Conservation (phyloP, 169 alveolate genomes). For the Plasmodium falciparum region DNA sequence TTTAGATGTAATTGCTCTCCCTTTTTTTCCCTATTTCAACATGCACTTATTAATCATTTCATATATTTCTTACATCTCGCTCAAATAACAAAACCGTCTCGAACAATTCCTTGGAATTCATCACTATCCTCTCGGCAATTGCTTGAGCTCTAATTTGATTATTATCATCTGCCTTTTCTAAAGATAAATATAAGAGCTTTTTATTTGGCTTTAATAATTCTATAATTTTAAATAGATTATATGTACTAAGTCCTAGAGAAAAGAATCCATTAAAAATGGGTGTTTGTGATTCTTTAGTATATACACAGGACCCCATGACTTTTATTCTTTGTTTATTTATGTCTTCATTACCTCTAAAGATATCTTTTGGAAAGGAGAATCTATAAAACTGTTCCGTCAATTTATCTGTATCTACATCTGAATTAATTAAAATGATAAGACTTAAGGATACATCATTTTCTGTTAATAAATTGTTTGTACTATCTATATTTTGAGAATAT, state of each 20-base stretch:
- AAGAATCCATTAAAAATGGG: constrained; percentile 63
- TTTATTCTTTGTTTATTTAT: constrained; percentile 39
- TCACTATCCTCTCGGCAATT: constrained; percentile 54
- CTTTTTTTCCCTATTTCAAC: too few species aligned
- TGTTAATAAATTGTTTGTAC: background rate
- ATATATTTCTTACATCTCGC: constrained; percentile 35
- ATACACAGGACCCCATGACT: constrained; percentile 52
- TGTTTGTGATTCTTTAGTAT: constrained; percentile 29
- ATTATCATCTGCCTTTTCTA: constrained; percentile 36
- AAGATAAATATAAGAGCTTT: constrained; percentile 47
- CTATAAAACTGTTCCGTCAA: constrained; percentile 17
- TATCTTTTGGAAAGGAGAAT: constrained; percentile 27
- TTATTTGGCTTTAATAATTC: constrained; percentile 13
- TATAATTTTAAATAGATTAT: constrained; percentile 34
- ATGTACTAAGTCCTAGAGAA: constrained; percentile 69
- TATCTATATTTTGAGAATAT: constrained; percentile 35
- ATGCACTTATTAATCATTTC: background rate
- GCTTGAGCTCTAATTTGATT: constrained; percentile 34
- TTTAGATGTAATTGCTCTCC: too few species aligned
- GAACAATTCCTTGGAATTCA: constrained; percentile 3
- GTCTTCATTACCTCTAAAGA: constrained; percentile 10
- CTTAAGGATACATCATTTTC: constrained; percentile 49
- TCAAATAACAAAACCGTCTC: constrained; percentile 47
- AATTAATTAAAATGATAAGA: constrained; percentile 29
- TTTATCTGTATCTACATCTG: background rate